Percentiles rank a stretch among this genome's conserved stretches.
These are phyloP conservation scores for Roridomyces roridus DNA, from an alignment of 768 basidiomycete genomes.

Conservation along the genomic window DNA sequence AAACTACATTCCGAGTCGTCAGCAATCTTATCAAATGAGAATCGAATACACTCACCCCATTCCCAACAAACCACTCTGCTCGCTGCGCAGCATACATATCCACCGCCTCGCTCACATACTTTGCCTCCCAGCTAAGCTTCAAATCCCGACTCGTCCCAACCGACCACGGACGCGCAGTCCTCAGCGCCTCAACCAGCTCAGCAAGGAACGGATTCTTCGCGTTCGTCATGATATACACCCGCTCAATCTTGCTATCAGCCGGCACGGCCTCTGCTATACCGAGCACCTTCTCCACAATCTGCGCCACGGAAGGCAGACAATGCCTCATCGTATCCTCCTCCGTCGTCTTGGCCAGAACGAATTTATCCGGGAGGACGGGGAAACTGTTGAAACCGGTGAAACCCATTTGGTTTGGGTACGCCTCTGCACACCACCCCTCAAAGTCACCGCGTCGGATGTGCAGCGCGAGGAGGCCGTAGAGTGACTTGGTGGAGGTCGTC, in stretches of 20 bases:
- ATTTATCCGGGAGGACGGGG: conserved; percentile 54
- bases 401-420: conserved; percentile 46
- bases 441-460: conserved; percentile 68
- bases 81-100: conserved; percentile 74
- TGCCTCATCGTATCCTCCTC: conserved; percentile 33
- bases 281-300: conserved; percentile 53
- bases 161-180: conserved; percentile 41
- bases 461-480: conserved; percentile 58
- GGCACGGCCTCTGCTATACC: too few species aligned
- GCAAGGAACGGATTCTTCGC: conserved; percentile 55
- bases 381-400: conserved; percentile 63
- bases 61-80: conserved; percentile 72
- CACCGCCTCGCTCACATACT: conserved; percentile 60
- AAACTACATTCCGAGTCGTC: conserved; percentile 33
- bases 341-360: conserved; percentile 27
- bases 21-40: too few species aligned
- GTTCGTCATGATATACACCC: conserved; percentile 72
- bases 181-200: conserved; percentile 49
- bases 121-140: conserved; percentile 56
- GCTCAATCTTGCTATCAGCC: conserved; percentile 12
- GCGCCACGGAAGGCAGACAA: conserved; percentile 58
- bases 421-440: conserved; percentile 47
- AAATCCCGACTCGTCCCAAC: conserved; percentile 64
- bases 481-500: conserved; percentile 27
- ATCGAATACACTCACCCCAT: conserved; percentile 61